Base-by-base conservation (phyloP, 768 basidiomycete species). In the Trametes punicea region DNA sequence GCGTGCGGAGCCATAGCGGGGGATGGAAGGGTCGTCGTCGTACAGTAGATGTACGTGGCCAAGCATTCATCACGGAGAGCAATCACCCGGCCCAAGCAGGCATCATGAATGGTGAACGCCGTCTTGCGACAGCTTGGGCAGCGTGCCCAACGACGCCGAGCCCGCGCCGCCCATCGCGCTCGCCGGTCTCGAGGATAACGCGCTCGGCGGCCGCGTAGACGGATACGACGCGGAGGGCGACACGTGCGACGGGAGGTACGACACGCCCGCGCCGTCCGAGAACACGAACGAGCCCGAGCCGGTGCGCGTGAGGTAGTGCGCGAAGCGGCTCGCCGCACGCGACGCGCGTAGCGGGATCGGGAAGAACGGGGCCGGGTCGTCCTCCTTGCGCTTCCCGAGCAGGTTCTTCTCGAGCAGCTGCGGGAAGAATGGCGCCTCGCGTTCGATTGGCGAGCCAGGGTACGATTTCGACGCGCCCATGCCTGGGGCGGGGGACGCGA, bases 371-470 rank as follows among this genome's bases (percentile, higher is more conserved):
- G 46, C 39, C 13, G 55, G 46, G 51, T 61, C 61, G 39, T 62
- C 57, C 56, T 61, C 57, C 61, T 62, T 53, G 36, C 58, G 58
- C 55, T 55, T 64, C n/a, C 50, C 59, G 16, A 62, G 53, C 6
- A 62, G 39, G 56, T 59, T 62, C 60, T 63, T 63, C 57, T 65
- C 62, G 29, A 63, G 59, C 15, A 65, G 55, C 42, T 60, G 65
- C 4, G 62, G 59, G 44, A 63, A 55, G 48, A 63, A 60, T 31
- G 62, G 59, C 27, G 62, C 51, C 39, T 67, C 66, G 55, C 64
- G 64, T 47, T 67, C 66, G 27, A 58, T 46, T 15, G 66, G 66
- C 23, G 66, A 65, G 39, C 62, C 56, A 8, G 66, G 66, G 53
- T 61, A 63, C 30, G 64, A 63, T 49, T 51, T 60, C 23, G 61